Conservation (phyloP, 2,329 filamentous ascomycete genomes). For the Nothophoma quercina region DNA sequence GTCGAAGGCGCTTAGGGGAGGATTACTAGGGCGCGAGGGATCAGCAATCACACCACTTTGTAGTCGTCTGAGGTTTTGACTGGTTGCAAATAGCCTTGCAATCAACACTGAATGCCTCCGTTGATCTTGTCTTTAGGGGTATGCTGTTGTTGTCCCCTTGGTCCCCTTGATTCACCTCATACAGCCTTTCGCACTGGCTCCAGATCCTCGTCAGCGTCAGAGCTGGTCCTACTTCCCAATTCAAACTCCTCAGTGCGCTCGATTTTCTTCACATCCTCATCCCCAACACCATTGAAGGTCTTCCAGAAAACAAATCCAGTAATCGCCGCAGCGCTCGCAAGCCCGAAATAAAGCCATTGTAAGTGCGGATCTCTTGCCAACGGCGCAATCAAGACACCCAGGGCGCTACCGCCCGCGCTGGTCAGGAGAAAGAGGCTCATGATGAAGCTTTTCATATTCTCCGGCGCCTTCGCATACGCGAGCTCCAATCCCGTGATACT, state of each 20-base stretch:
- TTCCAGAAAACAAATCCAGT: slow-evolving; percentile 63
- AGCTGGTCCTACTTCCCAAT: slow-evolving; percentile 8
- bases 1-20: too few relatives aligned
- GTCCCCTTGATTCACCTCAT: too few relatives aligned
- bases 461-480: slow-evolving; percentile 57
- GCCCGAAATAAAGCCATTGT: slow-evolving; percentile 70
- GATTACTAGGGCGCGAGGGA: too few relatives aligned
- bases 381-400: slow-evolving; percentile 69
- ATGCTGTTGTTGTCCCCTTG: too few relatives aligned
- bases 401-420: slow-evolving; percentile 64
- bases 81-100: too few relatives aligned
- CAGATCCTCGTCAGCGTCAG: not conserved
- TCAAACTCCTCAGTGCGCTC: slow-evolving; percentile 27
- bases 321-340: slow-evolving; percentile 59
- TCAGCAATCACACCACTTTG: too few relatives aligned
- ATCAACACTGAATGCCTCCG: too few relatives aligned
- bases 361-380: slow-evolving; percentile 69
- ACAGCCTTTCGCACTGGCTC: not conserved
- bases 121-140: too few relatives aligned
- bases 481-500: slow-evolving; percentile 58
- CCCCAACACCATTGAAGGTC: slow-evolving; percentile 50
- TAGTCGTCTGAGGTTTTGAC: too few relatives aligned
- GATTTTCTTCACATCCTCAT: not conserved
- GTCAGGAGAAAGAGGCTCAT: slow-evolving; percentile 68
- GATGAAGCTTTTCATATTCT: slow-evolving; percentile 58